Evolutionary conservation across 1,139 yeast genomes (phyloP), one percentile per base, ranked within the genome.

Genomic region (Eremothecium coryli): DNA sequence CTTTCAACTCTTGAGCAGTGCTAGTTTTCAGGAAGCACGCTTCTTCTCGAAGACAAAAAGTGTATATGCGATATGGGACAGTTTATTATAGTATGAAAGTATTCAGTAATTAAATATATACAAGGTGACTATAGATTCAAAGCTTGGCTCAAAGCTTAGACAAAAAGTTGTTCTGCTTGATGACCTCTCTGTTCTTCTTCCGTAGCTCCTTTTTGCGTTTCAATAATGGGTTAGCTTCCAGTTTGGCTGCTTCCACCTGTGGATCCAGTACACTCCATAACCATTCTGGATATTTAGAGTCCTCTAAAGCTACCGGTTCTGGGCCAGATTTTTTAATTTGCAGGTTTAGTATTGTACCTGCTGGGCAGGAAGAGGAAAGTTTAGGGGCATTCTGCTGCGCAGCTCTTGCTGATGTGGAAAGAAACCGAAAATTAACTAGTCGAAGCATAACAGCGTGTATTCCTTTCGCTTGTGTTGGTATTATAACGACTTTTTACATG

Each of bases 271-370:
- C 67, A n/a, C 70, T 73, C 98, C 98, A 90, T 39, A 90, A 70
- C 97, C 97, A 90, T 32, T 71, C 84, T 3, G 98, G 98, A 54
- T 90, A 90, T 50, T 88, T 95, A 26, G 68, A 65, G 54, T 90
- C 97, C 42, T 80, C 82, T 38, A 80, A 62, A 2, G 98, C 97
- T 5, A 85, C 77, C n/a, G 94, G 90, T 46, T 86, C 95, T 42
- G 78, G 75, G 15, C 93, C 94, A 24, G 70, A 67, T 56, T 86
- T 86, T 53, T 71, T 73, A 37, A 90, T 70, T 49, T 82, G 82
- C 51, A 88, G 64, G 50, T 82, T 82, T 45, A 90, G 67, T 10
- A 71, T 69, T 0, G 97, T 84, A 5, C 98, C 98, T 4, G 84
- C 93, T 26, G 67, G 60, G 23, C 73, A 69, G n/a, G 68, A 61